Evolutionary conservation across 2,329 filamentous ascomycete genomes (phyloP), one percentile per base, ranked within the genome.

Genomic region (Trichoderma brevicompactum): DNA sequence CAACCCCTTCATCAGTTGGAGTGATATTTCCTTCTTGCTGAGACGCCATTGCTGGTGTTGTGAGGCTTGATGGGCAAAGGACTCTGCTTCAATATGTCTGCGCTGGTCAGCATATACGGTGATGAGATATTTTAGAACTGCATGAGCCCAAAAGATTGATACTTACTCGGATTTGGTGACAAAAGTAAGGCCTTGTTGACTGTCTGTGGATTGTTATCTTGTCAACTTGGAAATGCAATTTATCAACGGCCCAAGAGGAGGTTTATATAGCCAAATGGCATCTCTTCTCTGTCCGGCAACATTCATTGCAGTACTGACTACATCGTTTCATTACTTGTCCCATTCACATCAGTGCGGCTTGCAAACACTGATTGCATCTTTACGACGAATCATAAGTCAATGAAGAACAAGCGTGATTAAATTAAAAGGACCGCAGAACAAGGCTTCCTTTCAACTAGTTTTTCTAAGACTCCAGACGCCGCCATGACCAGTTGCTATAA

Each of bases 401-500:
- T 28, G 34, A 49, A 41, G 17, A 60, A 50, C 17, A 41, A 17
- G 13, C 7, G 17, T 23, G 50, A 9, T 60, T 49, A 36, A 34
- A 49, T 49, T 60, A 17, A 41, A 48, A 36, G 43, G 46, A n/a
- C 19, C 46, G 19, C 19, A 43, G 32, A 50, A 62, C 48, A 64
- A 56, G 38, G 40, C 13, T 48, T 58, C 53, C 53, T 52, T 65
- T 52, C 34, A 41, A 28, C 23, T 49, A 17, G 32, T 49, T 60
- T 41, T 50, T 28, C 7, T 34, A 58, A 41, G 54, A 54, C 60
- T 63, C 60, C 60, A 53, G 46, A 52, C 65, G 65, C 65, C 59
- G 15, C 49, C 60, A 19, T 46, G 41, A 54, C 60, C 49, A 46
- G 32, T 49, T 46, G 44, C 52, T 38, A 43, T 23, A 58, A 66